A percentile compares a stretch with the other conserved stretches of the same genome.
Conservation (phyloP, 2,329 filamentous ascomycete genomes). For the Zymoseptoria tritici region DNA sequence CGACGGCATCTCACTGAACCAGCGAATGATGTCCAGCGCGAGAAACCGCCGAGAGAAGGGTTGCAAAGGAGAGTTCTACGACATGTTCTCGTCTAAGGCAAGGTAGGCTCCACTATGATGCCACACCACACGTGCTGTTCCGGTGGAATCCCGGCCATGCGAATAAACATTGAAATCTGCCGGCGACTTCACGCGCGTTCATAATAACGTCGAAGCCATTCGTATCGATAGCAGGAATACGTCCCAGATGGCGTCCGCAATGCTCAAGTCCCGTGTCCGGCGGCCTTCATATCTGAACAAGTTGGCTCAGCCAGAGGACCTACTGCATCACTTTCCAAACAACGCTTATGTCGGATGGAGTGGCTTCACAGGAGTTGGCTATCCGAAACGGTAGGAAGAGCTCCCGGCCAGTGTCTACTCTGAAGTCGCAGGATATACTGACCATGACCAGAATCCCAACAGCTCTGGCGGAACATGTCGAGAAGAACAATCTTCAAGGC, state of each 20-base stretch:
- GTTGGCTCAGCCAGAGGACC: slow-evolving; percentile 69
- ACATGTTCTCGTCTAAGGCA: not conserved
- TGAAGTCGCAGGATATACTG: not conserved
- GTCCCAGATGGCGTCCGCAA: slow-evolving; percentile 40
- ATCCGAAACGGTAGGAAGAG: slow-evolving; percentile 50
- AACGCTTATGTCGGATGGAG: slow-evolving; percentile 85
- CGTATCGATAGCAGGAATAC: not conserved
- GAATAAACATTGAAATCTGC: not conserved
- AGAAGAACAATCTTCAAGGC: slow-evolving; percentile 76
- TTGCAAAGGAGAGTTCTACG: not conserved
- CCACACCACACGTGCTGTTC: not conserved
- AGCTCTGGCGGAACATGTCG: slow-evolving; percentile 79
- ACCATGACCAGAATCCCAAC: slow-evolving; percentile 51
- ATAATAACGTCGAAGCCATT: not conserved
- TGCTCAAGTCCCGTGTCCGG: slow-evolving; percentile 67
- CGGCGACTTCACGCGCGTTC: not conserved
- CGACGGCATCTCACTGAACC: too few relatives aligned
- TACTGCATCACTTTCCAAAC: slow-evolving; percentile 75
- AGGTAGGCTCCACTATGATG: not conserved
- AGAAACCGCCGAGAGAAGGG: too few relatives aligned
- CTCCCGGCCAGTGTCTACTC: too few relatives aligned
- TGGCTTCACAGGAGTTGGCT: slow-evolving; percentile 72
- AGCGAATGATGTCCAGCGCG: too few relatives aligned
- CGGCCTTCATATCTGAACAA: slow-evolving; percentile 73
- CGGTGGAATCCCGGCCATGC: not conserved